Evolutionary conservation across 2,329 filamentous ascomycete species (phyloP).

Genomic region (Cephalotrichum gorgonifer): DNA sequence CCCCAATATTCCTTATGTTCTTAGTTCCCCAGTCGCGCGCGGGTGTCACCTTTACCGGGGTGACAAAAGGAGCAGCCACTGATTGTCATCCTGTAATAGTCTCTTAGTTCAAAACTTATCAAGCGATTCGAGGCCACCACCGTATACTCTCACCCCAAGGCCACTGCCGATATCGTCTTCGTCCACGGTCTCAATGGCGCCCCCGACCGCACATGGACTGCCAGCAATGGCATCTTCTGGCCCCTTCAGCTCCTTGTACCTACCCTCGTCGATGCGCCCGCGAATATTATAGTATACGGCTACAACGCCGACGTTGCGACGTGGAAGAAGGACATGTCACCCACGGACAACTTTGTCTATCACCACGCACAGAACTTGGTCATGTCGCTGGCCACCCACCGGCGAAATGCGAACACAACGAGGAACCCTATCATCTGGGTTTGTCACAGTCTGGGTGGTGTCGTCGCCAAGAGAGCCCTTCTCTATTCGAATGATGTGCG

Average conservation of each 20-base stretch:
- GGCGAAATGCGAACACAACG: slow-evolving; percentile 44
- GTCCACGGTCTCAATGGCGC: slow-evolving; percentile 62
- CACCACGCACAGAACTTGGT: slow-evolving; percentile 63
- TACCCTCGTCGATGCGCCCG: slow-evolving; percentile 44
- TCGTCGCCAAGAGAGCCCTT: slow-evolving; percentile 60
- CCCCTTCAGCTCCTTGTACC: slow-evolving; percentile 49
- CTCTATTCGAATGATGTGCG: slow-evolving; percentile 55
- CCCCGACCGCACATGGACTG: slow-evolving; percentile 53
- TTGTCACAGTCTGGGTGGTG: slow-evolving; percentile 63
- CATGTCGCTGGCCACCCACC: slow-evolving; percentile 50
- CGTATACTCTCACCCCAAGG: slow-evolving; percentile 48
- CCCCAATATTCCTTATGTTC: background rate
- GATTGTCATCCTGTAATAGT: background rate
- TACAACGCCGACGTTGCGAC: slow-evolving; percentile 60
- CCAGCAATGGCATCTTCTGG: slow-evolving; percentile 54
- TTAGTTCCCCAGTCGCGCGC: background rate
- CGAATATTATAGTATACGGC: slow-evolving; percentile 61
- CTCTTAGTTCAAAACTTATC: slow-evolving; percentile 36
- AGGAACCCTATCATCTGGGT: slow-evolving; percentile 66
- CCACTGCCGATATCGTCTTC: slow-evolving; percentile 55
- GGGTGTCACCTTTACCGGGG: background rate
- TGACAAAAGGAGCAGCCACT: background rate
- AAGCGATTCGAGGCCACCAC: slow-evolving; percentile 46
- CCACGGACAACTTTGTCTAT: slow-evolving; percentile 57
- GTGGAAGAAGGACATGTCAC: slow-evolving; percentile 35